These are phyloP conservation scores for Ajuga reptans DNA, from an alignment of 305 asterid species.

Conservation along the genomic window DNA sequence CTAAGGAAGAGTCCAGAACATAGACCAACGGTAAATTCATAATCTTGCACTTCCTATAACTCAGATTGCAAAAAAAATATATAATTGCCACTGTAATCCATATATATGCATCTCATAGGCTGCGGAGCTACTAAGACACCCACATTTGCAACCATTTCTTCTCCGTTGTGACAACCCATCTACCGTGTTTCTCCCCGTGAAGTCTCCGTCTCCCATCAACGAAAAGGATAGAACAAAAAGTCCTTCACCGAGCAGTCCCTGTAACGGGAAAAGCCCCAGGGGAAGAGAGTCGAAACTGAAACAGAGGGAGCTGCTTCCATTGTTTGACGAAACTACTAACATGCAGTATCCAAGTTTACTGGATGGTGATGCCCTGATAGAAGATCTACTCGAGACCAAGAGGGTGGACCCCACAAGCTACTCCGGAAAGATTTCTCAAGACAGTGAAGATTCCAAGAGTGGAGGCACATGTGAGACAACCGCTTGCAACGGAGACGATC, in stretches of 20 bases:
- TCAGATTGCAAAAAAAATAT: neutral
- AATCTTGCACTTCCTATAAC: neutral
- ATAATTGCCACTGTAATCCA: neutral
- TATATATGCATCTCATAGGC: slow-evolving; percentile 38
- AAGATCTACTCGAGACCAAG: slow-evolving; percentile 61
- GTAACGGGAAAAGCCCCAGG: slow-evolving; percentile 32
- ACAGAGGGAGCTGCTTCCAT: slow-evolving; percentile 47
- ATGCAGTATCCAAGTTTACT: slow-evolving; percentile 34
- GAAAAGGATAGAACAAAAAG: slow-evolving; percentile 43
- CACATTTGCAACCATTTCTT: slow-evolving; percentile 83
- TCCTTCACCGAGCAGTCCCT: slow-evolving; percentile 47
- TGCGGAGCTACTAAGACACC: slow-evolving; percentile 85
- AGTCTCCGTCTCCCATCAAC: slow-evolving; percentile 73
- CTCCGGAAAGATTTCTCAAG: slow-evolving; percentile 46
- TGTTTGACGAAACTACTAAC: slow-evolving; percentile 44
- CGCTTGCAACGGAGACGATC: slow-evolving; percentile 37
- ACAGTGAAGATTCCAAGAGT: slow-evolving; percentile 63
- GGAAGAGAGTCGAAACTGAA: slow-evolving; percentile 39
- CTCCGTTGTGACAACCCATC: slow-evolving; percentile 69
- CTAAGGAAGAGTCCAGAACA: slow-evolving; percentile 85
- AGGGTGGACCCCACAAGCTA: slow-evolving; percentile 74
- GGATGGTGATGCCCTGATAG: slow-evolving; percentile 34
- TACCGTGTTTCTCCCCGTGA: slow-evolving; percentile 80
- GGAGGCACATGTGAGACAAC: slow-evolving; percentile 50
- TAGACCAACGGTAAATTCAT: slow-evolving; percentile 70